Evolutionary conservation across 257 asterid species (phyloP).

Genomic region (Solanum neorickii): DNA sequence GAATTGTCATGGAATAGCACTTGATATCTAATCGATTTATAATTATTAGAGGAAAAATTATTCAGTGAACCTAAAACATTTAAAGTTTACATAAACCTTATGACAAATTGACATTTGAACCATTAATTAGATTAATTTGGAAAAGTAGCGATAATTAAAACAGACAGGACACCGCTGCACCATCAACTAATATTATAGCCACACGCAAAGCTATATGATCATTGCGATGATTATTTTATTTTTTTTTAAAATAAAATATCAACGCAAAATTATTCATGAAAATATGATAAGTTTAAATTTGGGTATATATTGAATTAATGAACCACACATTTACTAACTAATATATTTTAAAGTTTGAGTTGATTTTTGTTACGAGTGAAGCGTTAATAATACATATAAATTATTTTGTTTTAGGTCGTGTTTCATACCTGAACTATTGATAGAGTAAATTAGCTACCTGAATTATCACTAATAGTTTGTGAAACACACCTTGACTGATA

Average conservation of each 20-base stretch:
- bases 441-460: rapidly evolving
- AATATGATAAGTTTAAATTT: too few relatives aligned
- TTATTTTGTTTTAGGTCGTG: too few relatives aligned
- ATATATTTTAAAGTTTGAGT: neutral
- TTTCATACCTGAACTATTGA: neutral
- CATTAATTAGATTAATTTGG: neutral
- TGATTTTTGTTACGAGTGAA: neutral
- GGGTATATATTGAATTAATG: too few relatives aligned
- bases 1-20: neutral
- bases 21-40: too few relatives aligned
- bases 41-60: neutral
- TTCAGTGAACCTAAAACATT: neutral
- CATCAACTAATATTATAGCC: neutral
- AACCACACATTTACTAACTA: neutral
- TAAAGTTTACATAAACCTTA: neutral
- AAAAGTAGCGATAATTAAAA: neutral
- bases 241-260: too few relatives aligned
- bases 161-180: neutral
- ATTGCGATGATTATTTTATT: too few relatives aligned
- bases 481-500: too few relatives aligned
- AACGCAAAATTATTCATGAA: too few relatives aligned
- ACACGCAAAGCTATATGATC: neutral
- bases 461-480: too few relatives aligned
- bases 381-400: too few relatives aligned
- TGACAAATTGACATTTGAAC: neutral